Percentiles rank a stretch among this genome's conserved stretches.
Conservation (phyloP, 2,329 filamentous ascomycete genomes). For the Xylaria sp. region DNA sequence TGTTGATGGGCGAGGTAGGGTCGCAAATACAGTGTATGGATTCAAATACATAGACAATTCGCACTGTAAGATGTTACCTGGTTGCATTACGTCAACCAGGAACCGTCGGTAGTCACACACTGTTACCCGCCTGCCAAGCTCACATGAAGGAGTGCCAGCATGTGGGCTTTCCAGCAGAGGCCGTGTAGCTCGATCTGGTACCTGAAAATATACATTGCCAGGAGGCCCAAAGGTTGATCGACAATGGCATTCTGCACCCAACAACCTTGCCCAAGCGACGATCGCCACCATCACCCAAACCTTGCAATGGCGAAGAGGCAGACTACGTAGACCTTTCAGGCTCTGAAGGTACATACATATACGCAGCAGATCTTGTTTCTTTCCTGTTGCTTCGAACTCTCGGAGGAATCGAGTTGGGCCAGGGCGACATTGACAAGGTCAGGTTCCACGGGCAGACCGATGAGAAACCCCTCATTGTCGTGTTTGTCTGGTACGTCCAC, state of each 20-base stretch:
- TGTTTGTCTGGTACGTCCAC: slow-evolving; percentile 1
- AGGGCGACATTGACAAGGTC: neutral
- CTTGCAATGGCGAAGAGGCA: neutral
- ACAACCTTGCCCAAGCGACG: neutral
- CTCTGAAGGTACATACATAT: neutral
- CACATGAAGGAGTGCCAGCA: neutral
- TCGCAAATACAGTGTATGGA: slow-evolving; percentile 8
- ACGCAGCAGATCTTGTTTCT: neutral
- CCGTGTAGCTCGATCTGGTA: slow-evolving; percentile 20
- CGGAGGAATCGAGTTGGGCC: neutral
- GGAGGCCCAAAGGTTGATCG: neutral
- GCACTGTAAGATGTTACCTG: slow-evolving; percentile 8
- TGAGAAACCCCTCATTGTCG: slow-evolving; percentile 5
- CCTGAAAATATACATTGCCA: slow-evolving; percentile 25
- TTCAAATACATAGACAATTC: neutral
- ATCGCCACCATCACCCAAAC: neutral
- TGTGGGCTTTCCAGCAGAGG: neutral
- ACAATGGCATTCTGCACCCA: neutral
- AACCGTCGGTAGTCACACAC: slow-evolving; percentile 14
- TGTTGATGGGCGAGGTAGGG: neutral
- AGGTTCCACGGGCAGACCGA: slow-evolving; percentile 20
- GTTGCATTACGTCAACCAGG: neutral
- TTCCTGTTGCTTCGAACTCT: neutral
- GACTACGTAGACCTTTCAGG: neutral
- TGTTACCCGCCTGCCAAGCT: slow-evolving; percentile 17